Conservation (phyloP, 192 early-diverging fungal species). For the Thoreauomyces humboldtii region DNA sequence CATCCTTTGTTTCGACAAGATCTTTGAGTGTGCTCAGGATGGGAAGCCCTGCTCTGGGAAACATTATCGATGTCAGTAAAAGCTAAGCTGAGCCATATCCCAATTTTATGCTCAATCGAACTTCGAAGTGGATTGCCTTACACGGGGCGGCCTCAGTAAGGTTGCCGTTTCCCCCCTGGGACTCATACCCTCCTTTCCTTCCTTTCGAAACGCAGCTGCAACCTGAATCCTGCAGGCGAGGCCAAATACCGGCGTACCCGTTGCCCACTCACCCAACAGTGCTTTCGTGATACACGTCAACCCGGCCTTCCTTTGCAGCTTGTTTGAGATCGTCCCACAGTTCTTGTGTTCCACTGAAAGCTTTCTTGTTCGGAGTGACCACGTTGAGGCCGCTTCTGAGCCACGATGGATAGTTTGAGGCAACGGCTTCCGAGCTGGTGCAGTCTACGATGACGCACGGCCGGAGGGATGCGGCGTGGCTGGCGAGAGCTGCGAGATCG, state of each 20-base stretch:
- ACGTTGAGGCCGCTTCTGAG: slow-evolving; percentile 75
- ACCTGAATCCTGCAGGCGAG: too few relatives aligned
- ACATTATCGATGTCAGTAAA: background rate
- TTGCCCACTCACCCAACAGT: slow-evolving; percentile 72
- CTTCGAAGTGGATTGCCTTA: too few relatives aligned
- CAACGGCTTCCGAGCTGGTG: slow-evolving; percentile 79
- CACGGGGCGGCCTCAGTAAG: too few relatives aligned
- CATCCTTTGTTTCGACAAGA: slow-evolving; percentile 88
- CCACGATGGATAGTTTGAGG: slow-evolving; percentile 80
- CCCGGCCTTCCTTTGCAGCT: slow-evolving; percentile 1
- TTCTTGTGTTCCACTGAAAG: slow-evolving; percentile 70
- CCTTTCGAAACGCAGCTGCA: too few relatives aligned
- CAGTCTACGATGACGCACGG: slow-evolving; percentile 85
- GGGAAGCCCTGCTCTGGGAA: slow-evolving; percentile 82
- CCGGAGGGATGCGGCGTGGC: slow-evolving; percentile 8
- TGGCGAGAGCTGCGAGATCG: slow-evolving; percentile 14
- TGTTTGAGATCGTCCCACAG: slow-evolving; percentile 75
- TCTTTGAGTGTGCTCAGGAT: slow-evolving; percentile 88
- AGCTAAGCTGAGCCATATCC: background rate
- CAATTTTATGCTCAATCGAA: background rate
- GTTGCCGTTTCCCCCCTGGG: too few relatives aligned
- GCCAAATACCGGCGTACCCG: too few relatives aligned
- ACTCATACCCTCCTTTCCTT: too few relatives aligned
- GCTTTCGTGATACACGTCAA: slow-evolving; percentile 81
- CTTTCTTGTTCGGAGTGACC: slow-evolving; percentile 99